phyloP scores from a whole-genome alignment of 257 asterid genomes.

The Cinchona pubescens region DNA sequence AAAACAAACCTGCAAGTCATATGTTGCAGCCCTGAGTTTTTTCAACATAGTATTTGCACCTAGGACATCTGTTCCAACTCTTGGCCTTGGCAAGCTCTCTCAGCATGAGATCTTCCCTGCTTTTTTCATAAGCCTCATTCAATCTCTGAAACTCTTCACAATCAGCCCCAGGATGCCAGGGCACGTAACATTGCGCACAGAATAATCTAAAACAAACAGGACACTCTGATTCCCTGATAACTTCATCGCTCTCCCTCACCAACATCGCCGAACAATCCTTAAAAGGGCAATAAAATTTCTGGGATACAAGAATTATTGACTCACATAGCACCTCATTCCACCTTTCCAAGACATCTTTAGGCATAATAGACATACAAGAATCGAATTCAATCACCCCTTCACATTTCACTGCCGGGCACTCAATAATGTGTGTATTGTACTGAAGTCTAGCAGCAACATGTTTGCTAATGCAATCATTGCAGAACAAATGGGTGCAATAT shows the following conservation, averaged over 20 bases:
- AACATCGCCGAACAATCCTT: slow-evolving; percentile 29
- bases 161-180: slow-evolving; percentile 28
- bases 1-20: slow-evolving; percentile 31
- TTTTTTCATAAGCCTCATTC: slow-evolving; percentile 22
- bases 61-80: no score
- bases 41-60: slow-evolving; percentile 23
- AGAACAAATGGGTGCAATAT: slow-evolving; percentile 42
- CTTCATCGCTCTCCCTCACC: slow-evolving; percentile 18
- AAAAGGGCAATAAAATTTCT: slow-evolving; percentile 34
- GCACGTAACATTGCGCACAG: slow-evolving; percentile 23
- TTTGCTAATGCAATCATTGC: slow-evolving; percentile 45
- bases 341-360: slow-evolving; percentile 5
- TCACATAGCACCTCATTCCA: slow-evolving; percentile 49
- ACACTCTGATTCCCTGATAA: slow-evolving; percentile 14
- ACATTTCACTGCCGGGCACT: slow-evolving; percentile 58
- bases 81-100: no score
- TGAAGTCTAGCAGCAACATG: slow-evolving; percentile 33
- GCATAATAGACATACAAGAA: slow-evolving; percentile 24
- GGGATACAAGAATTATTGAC: slow-evolving; percentile 28
- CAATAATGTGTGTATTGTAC: slow-evolving; percentile 2
- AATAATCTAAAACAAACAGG: slow-evolving; percentile 21
- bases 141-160: slow-evolving; percentile 26
- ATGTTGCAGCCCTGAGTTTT: slow-evolving; percentile 22
- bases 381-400: slow-evolving; percentile 25
- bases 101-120: no score